Conservation (phyloP, 2,329 filamentous ascomycete genomes). For the Westerdykella aurantiaca region DNA sequence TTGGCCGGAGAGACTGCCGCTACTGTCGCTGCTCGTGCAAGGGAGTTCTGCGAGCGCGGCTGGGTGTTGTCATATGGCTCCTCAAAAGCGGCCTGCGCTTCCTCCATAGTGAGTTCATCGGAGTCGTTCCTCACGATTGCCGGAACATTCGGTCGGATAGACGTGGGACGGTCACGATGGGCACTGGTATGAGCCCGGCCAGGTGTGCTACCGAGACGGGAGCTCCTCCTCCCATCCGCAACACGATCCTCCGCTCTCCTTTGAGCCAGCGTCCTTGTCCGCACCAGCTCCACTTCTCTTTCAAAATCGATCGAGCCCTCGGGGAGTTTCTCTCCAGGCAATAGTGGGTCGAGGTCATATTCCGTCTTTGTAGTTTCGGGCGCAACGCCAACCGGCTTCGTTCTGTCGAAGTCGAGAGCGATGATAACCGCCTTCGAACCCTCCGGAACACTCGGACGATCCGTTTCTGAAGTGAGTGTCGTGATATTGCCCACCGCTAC, state of each 20-base stretch:
- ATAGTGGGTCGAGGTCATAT: conserved; percentile 35
- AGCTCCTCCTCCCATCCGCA: conserved; percentile 20
- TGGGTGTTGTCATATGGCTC: conserved; percentile 38
- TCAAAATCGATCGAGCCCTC: conserved; percentile 40
- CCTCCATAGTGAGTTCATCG: conserved; percentile 28
- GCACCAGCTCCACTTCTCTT: conserved; percentile 36
- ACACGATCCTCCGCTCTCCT: conserved; percentile 27
- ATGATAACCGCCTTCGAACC: conserved; percentile 36
- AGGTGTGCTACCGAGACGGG: conserved; percentile 21
- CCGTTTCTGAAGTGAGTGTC: conserved; percentile 15
- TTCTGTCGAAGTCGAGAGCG: conserved; percentile 36
- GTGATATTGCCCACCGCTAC: conserved; percentile 36
- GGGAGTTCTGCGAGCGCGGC: conserved; percentile 35
- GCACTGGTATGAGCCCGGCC: conserved; percentile 27
- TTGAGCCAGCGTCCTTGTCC: conserved; percentile 35
- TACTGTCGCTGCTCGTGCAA: conserved; percentile 41
- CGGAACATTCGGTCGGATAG: conserved; percentile 13
- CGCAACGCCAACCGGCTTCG: conserved; percentile 16
- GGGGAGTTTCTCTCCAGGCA: conserved; percentile 34
- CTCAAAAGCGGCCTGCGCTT: conserved; percentile 36
- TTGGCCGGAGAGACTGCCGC: conserved; percentile 65
- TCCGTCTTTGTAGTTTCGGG: conserved; percentile 25
- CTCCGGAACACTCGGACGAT: conserved; percentile 21
- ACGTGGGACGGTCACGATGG: conserved; percentile 12
- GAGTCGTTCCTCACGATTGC: conserved; percentile 22